Evolutionary conservation across 345 rosid genomes (phyloP), one percentile per base, ranked within the genome.

Genomic region (Punica granatum): DNA sequence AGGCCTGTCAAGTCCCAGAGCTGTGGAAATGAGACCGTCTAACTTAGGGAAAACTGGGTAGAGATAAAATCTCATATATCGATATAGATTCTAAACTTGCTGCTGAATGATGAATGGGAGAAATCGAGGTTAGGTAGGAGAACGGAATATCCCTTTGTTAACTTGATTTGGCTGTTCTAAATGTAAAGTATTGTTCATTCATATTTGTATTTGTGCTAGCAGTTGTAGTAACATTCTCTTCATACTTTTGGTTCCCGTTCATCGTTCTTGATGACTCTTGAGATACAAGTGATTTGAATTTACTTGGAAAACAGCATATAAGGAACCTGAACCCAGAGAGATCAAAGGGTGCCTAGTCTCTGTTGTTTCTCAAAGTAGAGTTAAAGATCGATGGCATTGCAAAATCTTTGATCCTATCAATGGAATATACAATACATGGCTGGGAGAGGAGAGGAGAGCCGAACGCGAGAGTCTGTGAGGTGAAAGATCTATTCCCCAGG

Each of bases 31-130:
- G 39, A 82, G 74, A 72, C 84, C 75, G 32, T 86, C 97, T 34
- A 85, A 78, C 78, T 75, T 92, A 62, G 87, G 92, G 56, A 89
- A 86, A 74, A 70, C 42, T 72, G 90, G 81, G 23, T 88, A 85
- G 74, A n/a, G 46, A n/a, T 44, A 15, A 46, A 26, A 14, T 32
- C 35, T 14, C 15, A 32, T 30, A 26, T 28, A 19, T 28, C 25
- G 34, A 32, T 36, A 33, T 26, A 26, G 60, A 54, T 26, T 6
- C 3, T 7, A 10, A 54, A 54, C 31, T 54, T 14, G n/a, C n/a
- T n/a, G 28, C 4, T 51, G 8, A 51, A 51, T 51, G 58, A 51
- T n/a, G 30, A 51, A 51, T n/a, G 10, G 53, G 28, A 5, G 58
- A 7, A n/a, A 51, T n/a, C 7, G 30, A 3, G 58, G 7, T 26